Conservation (phyloP, 176 grass and related monocot species). For the Zoysia japonica region DNA sequence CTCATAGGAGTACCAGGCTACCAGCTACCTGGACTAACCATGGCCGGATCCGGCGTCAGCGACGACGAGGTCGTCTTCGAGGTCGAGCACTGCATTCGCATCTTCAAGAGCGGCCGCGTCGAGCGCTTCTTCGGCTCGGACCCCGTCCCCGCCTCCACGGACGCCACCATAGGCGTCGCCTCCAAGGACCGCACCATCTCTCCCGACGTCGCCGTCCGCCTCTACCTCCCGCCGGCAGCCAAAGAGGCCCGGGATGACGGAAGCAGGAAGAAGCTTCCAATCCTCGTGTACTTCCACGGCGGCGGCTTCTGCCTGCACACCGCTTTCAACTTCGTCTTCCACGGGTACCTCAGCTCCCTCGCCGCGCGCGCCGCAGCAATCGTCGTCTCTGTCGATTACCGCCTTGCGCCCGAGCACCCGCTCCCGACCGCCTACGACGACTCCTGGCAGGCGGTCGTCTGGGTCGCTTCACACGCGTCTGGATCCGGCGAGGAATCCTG, state of each 20-base stretch:
- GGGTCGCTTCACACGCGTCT: constrained; percentile 49
- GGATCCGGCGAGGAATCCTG: constrained; percentile 43
- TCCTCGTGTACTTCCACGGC: constrained; percentile 62
- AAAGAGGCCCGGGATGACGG: background rate
- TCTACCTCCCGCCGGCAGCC: constrained; percentile 55
- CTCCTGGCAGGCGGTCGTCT: constrained; percentile 46
- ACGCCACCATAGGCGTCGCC: constrained; percentile 44
- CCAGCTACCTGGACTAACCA: background rate
- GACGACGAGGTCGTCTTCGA: constrained; percentile 55
- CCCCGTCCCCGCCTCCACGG: constrained; percentile 43
- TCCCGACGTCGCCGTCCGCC: constrained; percentile 42
- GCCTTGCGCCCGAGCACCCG: constrained; percentile 71
- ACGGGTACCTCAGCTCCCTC: constrained; percentile 55
- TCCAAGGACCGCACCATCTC: constrained; percentile 51
- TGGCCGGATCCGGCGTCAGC: constrained; percentile 37
- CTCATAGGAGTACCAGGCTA: background rate
- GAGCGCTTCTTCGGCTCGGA: constrained; percentile 56
- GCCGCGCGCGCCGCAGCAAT: constrained; percentile 45
- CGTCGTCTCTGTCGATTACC: constrained; percentile 65
- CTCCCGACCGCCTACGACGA: constrained; percentile 60
- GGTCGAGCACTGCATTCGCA: constrained; percentile 44
- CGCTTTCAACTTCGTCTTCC: constrained; percentile 48
- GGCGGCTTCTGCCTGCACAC: constrained; percentile 45
- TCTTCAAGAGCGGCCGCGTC: constrained; percentile 58
- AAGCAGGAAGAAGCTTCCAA: constrained; percentile 29